phyloP scores from a whole-genome alignment of 2,329 filamentous ascomycete species.

The Magnaporthiopsis incrustans region DNA sequence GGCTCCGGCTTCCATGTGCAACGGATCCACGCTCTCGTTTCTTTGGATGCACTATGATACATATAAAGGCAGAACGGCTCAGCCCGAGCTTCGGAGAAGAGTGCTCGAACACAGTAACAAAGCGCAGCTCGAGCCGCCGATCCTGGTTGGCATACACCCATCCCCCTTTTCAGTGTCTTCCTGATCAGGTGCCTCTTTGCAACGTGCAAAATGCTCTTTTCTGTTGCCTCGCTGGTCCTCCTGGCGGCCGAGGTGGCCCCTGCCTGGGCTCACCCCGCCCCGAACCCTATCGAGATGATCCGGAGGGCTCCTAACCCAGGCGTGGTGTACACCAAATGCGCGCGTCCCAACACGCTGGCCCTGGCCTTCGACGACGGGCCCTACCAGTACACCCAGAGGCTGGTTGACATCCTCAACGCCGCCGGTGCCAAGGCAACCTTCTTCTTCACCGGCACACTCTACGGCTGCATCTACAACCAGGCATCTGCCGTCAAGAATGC shows the following conservation, averaged over 20 bases:
- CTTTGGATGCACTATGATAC: background rate
- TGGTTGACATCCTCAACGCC: constrained; percentile 42
- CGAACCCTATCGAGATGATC: constrained; percentile 30
- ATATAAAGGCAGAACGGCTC: background rate
- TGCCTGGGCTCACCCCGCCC: constrained; percentile 8
- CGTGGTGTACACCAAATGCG: constrained; percentile 36
- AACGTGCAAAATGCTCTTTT: background rate
- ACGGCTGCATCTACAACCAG: constrained; percentile 43
- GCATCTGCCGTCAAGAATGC: constrained; percentile 44
- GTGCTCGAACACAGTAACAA: no score
- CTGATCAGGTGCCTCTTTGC: constrained; percentile 6
- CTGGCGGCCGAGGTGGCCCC: constrained; percentile 6
- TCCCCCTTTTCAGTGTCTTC: background rate
- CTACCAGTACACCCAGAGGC: constrained; percentile 36
- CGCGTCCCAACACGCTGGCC: constrained; percentile 34
- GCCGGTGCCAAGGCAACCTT: constrained; percentile 44
- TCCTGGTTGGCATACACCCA: no score
- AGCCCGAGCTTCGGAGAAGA: background rate
- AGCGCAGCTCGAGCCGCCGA: no score
- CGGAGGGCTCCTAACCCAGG: constrained; percentile 32
- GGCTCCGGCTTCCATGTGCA: background rate
- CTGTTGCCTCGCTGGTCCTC: constrained; percentile 7
- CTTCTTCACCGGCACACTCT: constrained; percentile 43
- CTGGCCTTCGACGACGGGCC: constrained; percentile 49
- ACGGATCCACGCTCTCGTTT: background rate